phyloP scores from a whole-genome alignment of 441 rosid species.

The Mallotus repandus region DNA sequence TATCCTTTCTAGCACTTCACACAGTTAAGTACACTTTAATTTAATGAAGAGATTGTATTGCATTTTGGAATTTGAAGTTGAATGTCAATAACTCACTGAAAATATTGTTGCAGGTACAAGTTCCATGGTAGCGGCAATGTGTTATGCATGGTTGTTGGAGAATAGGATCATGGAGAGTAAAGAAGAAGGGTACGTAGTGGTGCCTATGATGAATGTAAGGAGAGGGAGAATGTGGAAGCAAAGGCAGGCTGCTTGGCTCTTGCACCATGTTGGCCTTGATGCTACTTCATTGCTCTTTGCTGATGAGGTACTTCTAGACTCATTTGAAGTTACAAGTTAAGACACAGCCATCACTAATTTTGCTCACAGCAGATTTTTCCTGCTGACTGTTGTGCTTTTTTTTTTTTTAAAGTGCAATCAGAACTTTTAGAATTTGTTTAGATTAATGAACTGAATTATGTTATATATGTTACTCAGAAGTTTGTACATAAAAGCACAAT shows the following conservation, averaged over 20 bases:
- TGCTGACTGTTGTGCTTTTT: neutral
- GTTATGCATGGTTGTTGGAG: slow-evolving; percentile 58
- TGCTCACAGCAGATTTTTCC: neutral
- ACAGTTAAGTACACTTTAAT: slow-evolving; percentile 39
- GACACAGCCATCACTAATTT: neutral
- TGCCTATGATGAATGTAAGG: slow-evolving; percentile 56
- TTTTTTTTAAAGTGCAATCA: neutral
- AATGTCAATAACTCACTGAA: neutral
- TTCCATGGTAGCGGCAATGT: slow-evolving; percentile 62
- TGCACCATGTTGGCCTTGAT: slow-evolving; percentile 56
- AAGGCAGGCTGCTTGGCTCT: slow-evolving; percentile 63
- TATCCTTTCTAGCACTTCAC: slow-evolving; percentile 56
- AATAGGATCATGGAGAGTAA: slow-evolving; percentile 36
- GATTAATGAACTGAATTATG: too few species aligned
- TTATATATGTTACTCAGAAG: too few species aligned
- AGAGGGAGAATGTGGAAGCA: slow-evolving; percentile 62
- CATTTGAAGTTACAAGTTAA: neutral
- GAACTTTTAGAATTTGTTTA: neutral
- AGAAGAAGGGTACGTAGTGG: slow-evolving; percentile 29
- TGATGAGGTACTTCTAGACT: slow-evolving; percentile 45
- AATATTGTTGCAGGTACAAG: slow-evolving; percentile 45
- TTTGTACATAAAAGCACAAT: too few species aligned
- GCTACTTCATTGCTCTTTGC: slow-evolving; percentile 53
- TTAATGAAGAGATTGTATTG: neutral
- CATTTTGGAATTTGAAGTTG: neutral